These are phyloP conservation scores for Aleurites moluccanus DNA, from an alignment of 441 rosid species.

Conservation along the genomic window DNA sequence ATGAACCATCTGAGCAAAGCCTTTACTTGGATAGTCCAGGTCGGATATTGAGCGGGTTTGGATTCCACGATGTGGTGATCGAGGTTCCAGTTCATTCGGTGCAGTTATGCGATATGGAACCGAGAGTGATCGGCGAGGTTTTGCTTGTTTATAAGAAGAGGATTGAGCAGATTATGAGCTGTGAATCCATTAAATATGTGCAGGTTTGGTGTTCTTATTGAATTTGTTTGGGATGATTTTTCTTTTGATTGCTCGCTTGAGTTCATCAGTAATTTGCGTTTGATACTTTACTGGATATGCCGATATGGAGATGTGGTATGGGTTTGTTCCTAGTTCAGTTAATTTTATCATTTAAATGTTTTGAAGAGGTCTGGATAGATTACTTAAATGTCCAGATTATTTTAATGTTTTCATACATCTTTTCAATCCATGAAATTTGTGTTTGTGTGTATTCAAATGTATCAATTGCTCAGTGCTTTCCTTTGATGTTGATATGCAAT, in stretches of 20 bases:
- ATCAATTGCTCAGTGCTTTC: not conserved
- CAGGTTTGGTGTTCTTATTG: constrained; percentile 39
- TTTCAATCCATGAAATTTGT: constrained; percentile 2
- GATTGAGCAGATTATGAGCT: constrained; percentile 52
- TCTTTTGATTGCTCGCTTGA: not conserved
- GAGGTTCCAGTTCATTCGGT: constrained; percentile 75
- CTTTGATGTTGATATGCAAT: not conserved
- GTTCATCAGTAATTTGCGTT: too few relatives aligned
- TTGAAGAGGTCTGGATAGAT: too few relatives aligned
- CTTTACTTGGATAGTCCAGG: constrained; percentile 16
- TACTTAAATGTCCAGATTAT: too few relatives aligned
- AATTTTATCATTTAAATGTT: too few relatives aligned
- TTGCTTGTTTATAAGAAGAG: constrained; percentile 64
- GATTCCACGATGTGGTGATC: constrained; percentile 85
- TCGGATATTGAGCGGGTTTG: constrained; percentile 49
- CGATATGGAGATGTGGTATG: too few relatives aligned
- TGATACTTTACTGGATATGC: too few relatives aligned
- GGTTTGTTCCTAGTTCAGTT: too few relatives aligned
- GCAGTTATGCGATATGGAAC: constrained; percentile 49
- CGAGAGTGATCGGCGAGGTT: constrained; percentile 56
- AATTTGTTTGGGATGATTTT: not conserved
- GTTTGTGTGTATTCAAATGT: not conserved
- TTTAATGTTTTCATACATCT: constrained; percentile 4
- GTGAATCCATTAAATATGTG: constrained; percentile 60
- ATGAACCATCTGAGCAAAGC: constrained; percentile 19